A percentile compares a stretch with the other conserved stretches of the same genome.
phyloP scores from a whole-genome alignment of 2,329 filamentous ascomycete genomes.

The Dichotomopilus funicola region DNA sequence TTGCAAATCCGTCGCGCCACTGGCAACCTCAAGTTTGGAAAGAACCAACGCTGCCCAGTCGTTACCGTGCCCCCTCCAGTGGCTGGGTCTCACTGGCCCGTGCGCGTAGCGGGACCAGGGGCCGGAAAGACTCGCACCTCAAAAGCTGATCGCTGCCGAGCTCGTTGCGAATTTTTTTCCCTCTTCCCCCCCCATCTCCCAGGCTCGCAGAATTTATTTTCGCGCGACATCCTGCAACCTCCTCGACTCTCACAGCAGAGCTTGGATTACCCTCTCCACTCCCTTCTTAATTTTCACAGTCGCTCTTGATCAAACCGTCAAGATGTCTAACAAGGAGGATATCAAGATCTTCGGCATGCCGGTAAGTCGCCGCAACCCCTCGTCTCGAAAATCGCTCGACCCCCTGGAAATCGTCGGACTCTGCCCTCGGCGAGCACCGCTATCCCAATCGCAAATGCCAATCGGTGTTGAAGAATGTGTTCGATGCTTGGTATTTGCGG shows the following conservation, averaged over 20 bases:
- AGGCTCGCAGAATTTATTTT: conserved; percentile 40
- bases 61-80: conserved; percentile 16
- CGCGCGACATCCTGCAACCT: conserved; percentile 30
- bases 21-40: conserved; percentile 13
- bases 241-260: conserved; percentile 30
- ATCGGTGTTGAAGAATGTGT: conserved; percentile 18
- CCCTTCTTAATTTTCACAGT: conserved; percentile 45
- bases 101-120: conserved; percentile 22
- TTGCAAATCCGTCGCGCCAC: conserved; percentile 18
- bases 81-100: conserved; percentile 16
- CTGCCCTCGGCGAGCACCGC: neutral
- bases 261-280: conserved; percentile 53
- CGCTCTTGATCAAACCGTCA: conserved; percentile 39
- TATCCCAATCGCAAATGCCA: conserved; percentile 19
- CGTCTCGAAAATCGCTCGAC: conserved; percentile 27
- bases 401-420: conserved; percentile 14
- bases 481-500: conserved; percentile 11
- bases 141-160: conserved; percentile 44
- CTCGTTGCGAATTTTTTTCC: conserved; percentile 41
- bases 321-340: conserved; percentile 50
- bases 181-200: conserved; percentile 37
- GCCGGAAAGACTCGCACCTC: conserved; percentile 48
- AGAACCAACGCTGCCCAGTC: conserved; percentile 4
- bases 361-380: conserved; percentile 41
- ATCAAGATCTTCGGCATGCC: conserved; percentile 59